Percentiles rank a stretch among this genome's conserved stretches.
Conservation (phyloP, 1,284 basidiomycete species). For the Tylopilus orsonianus region DNA sequence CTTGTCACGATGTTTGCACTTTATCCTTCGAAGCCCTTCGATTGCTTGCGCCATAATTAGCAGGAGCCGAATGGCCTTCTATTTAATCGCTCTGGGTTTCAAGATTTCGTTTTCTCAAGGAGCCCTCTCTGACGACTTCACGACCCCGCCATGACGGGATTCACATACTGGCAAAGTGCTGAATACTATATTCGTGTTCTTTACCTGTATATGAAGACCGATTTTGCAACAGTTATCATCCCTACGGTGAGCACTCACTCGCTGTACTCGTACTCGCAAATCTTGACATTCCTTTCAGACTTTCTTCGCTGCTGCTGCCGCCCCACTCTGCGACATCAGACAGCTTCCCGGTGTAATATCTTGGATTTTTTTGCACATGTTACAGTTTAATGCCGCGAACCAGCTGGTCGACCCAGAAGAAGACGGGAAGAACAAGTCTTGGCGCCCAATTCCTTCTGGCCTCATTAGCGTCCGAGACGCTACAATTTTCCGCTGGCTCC, state of each 20-base stretch:
- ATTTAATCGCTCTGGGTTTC: constrained; percentile 20
- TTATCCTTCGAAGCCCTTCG: constrained; percentile 2
- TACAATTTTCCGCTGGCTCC: constrained; percentile 38
- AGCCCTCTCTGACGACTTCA: constrained; percentile 18
- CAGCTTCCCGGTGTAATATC: constrained; percentile 32
- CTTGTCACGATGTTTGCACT: constrained; percentile 8
- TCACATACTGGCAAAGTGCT: constrained; percentile 13
- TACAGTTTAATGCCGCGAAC: constrained; percentile 48
- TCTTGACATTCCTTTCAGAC: constrained; percentile 30
- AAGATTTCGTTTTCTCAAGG: neutral
- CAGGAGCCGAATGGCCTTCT: constrained; percentile 10
- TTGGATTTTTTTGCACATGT: constrained; percentile 47
- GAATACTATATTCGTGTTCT: constrained; percentile 16
- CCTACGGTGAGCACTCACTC: constrained; percentile 36
- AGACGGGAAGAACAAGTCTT: constrained; percentile 41
- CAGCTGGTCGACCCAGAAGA: constrained; percentile 41
- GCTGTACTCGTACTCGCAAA: constrained; percentile 1
- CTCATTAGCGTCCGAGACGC: constrained; percentile 38
- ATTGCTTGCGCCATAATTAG: constrained; percentile 12
- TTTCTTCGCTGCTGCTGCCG: constrained; percentile 36
- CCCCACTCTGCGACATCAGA: constrained; percentile 29
- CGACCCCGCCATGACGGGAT: constrained; percentile 24
- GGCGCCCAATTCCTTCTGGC: constrained; percentile 42
- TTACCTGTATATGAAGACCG: constrained; percentile 41
- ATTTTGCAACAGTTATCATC: constrained; percentile 41